Evolutionary conservation across 768 basidiomycete genomes (phyloP), one percentile per base, ranked within the genome.

Genomic region (Cantharellus cinnabarinus): DNA sequence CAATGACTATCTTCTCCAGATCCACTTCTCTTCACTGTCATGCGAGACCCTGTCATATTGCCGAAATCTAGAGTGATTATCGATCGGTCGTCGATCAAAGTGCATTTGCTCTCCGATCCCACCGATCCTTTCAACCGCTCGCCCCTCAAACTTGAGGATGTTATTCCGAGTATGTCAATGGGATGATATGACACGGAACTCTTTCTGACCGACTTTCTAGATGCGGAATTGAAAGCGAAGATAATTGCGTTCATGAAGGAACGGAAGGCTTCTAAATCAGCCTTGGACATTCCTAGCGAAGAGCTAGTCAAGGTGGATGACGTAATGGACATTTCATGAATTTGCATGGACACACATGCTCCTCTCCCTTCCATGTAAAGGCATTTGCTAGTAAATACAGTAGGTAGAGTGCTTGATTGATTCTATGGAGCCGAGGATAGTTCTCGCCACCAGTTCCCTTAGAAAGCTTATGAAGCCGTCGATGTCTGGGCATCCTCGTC

Each of bases 81-180:
- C 50, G 95, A 99, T 69, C 80, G 87, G 34, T 75, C 85, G 2
- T 97, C 93, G 2, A 98, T 99, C 74, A 94, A 94, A 66, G 85
- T 90, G 0, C 91, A 95, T 68, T 72, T 97, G 41, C 73, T 99
- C 20, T 94, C 90, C 0, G 93, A 95, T 65, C 71, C 82, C 15
- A 87, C 81, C 58, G 95, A 99, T 70, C 95, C 95, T 1, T 99
- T 98, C 78, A 99, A 97, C 70, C 83, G 95, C 38, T 73, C 76
- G 41, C 89, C 94, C 2, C 73, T 95, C 37, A 69, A 73, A 5
- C 79, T 91, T 62, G 85, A 84, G 58, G 85, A 93, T 5, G 82
- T 93, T 10, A 68, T 81, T 60, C 79, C 88, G 37, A 71, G 91
- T 89, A 65, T 63, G 81, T 71, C 4, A 10, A 7, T 54, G 44